Evolutionary conservation across 2,329 filamentous ascomycete genomes (phyloP).

Genomic region (Aureobasidium mangrovei): DNA sequence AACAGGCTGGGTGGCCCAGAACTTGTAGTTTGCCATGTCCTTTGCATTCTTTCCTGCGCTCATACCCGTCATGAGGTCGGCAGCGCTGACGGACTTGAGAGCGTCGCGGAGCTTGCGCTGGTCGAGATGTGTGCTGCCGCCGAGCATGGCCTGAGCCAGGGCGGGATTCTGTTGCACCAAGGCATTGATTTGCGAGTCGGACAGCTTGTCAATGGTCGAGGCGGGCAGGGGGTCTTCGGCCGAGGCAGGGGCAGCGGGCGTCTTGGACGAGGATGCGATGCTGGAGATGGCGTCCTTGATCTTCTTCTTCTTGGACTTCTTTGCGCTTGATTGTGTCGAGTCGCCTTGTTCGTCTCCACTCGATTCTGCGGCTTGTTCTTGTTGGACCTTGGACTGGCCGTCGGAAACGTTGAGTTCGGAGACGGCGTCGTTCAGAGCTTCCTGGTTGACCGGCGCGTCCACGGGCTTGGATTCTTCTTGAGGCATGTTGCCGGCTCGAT

Average conservation of each 20-base stretch:
- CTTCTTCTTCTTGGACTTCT: conserved; percentile 54
- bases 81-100: conserved; percentile 55
- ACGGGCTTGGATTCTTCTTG: conserved; percentile 55
- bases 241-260: conserved; percentile 14
- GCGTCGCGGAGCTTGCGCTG: conserved; percentile 32
- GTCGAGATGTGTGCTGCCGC: not conserved
- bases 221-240: conserved; percentile 14
- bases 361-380: conserved; percentile 18
- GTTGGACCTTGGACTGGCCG: conserved; percentile 19
- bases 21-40: conserved; percentile 96
- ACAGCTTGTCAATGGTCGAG: conserved; percentile 11
- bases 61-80: conserved; percentile 68
- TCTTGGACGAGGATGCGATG: conserved; percentile 12
- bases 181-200: conserved; percentile 13
- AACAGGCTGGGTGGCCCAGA: conserved; percentile 97
- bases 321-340: conserved; percentile 40
- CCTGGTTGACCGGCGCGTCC: conserved; percentile 44
- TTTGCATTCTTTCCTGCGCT: conserved; percentile 80
- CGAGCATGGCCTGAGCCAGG: conserved; percentile 13
- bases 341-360: not conserved
- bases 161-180: conserved; percentile 16
- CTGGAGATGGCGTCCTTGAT: conserved; percentile 30
- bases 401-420: conserved; percentile 39
- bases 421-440: conserved; percentile 36
- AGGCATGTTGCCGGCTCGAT: conserved; percentile 32